A percentile compares a stretch with the other conserved stretches of the same genome.
Evolutionary conservation across 768 basidiomycete genomes (phyloP).

Genomic region (Xerocomellus amylosporus): DNA sequence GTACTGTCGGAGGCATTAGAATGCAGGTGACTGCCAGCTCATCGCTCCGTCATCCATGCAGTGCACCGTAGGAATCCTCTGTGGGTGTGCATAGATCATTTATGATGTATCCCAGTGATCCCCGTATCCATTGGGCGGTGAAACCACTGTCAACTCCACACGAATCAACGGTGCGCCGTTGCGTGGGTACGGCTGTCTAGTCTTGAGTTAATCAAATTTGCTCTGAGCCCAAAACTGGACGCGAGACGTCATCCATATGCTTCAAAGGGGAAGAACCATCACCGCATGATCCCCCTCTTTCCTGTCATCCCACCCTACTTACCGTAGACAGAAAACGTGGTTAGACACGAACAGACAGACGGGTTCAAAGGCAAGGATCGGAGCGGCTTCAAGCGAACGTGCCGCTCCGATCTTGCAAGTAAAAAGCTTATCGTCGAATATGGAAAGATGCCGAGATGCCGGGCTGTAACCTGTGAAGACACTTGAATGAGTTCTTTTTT

Average conservation of each 20-base stretch:
- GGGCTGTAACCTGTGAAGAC: neutral
- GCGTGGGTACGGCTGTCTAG: neutral
- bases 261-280: neutral
- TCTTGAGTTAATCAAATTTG: neutral
- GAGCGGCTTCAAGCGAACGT: neutral
- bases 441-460: slow-evolving; percentile 24
- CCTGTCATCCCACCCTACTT: neutral
- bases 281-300: slow-evolving; percentile 1
- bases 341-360: neutral
- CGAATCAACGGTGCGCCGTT: neutral
- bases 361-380: neutral
- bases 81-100: neutral
- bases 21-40: slow-evolving; percentile 1
- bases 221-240: neutral
- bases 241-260: neutral
- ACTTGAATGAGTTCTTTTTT: neutral
- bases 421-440: neutral
- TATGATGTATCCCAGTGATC: neutral
- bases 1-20: too few species aligned
- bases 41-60: neutral
- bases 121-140: neutral
- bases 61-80: neutral
- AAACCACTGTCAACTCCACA: neutral
- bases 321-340: neutral
- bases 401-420: too few species aligned